Percentiles rank a stretch among this genome's conserved stretches.
phyloP scores from a whole-genome alignment of 2,329 filamentous ascomycete genomes.

The Alternaria sp. region DNA sequence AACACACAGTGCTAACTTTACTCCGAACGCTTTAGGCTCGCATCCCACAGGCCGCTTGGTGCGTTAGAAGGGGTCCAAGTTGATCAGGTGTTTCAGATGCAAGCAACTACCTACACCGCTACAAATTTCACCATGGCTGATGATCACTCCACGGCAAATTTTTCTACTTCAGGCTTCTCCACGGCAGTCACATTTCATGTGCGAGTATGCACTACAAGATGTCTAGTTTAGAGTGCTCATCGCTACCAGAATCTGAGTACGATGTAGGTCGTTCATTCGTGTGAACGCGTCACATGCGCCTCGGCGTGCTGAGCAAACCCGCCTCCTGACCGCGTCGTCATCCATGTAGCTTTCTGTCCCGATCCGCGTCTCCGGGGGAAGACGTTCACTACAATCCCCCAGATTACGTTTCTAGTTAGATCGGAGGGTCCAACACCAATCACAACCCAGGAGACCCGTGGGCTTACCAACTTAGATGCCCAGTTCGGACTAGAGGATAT shows the following conservation, averaged over 20 bases:
- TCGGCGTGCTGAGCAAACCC: not conserved
- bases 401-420: constrained; percentile 1
- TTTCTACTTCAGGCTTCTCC: not conserved
- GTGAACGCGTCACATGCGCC: constrained; percentile 6
- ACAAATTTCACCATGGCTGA: not conserved
- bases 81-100: constrained; percentile 17
- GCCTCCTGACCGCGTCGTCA: not conserved
- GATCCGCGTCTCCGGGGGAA: not conserved
- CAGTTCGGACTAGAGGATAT: constrained; percentile 11
- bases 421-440: constrained; percentile 4
- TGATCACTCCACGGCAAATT: not conserved
- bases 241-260: not conserved
- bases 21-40: constrained; percentile 9
- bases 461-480: constrained; percentile 16
- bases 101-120: not conserved
- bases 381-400: not conserved
- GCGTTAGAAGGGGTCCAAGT: constrained; percentile 3
- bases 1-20: not conserved
- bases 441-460: not conserved
- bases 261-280: not conserved
- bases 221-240: not conserved
- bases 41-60: constrained; percentile 9
- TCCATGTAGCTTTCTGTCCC: not conserved
- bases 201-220: not conserved
- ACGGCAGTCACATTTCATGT: not conserved